These are phyloP conservation scores for Citrus australasica DNA, from an alignment of 345 rosid genomes.

Conservation along the genomic window DNA sequence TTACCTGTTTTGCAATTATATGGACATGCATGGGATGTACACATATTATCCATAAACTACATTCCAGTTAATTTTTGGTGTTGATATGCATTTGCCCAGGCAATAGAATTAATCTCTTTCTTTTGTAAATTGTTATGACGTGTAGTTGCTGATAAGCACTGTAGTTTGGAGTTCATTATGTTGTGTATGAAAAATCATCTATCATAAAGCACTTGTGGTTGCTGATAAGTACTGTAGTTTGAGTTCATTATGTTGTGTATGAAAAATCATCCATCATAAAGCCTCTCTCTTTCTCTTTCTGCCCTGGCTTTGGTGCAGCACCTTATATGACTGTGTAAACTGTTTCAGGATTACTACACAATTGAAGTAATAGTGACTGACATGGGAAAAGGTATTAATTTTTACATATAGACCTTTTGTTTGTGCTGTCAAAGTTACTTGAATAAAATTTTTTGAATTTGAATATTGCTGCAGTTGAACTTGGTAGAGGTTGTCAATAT, in stretches of 20 bases:
- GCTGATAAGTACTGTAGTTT: background rate
- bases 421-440: background rate
- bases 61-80: background rate
- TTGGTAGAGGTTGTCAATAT: background rate
- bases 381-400: slow-evolving; percentile 59
- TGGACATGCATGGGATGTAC: background rate
- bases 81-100: background rate
- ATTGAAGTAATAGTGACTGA: slow-evolving; percentile 72
- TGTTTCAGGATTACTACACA: slow-evolving; percentile 54
- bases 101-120: background rate
- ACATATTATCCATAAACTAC: background rate
- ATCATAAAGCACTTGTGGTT: background rate
- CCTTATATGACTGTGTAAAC: slow-evolving; percentile 10
- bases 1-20: background rate
- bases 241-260: background rate
- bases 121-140: background rate
- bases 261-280: background rate
- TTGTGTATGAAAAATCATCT: background rate
- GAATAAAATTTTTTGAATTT: background rate
- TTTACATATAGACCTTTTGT: background rate
- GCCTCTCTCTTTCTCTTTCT: background rate
- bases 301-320: background rate
- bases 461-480: background rate
- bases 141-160: background rate
- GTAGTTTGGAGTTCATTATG: background rate